Percentiles rank a stretch among this genome's conserved stretches.
Conservation (phyloP, 225 moss, liverwort and hornwort genomes). For the Polytrichum commune region DNA sequence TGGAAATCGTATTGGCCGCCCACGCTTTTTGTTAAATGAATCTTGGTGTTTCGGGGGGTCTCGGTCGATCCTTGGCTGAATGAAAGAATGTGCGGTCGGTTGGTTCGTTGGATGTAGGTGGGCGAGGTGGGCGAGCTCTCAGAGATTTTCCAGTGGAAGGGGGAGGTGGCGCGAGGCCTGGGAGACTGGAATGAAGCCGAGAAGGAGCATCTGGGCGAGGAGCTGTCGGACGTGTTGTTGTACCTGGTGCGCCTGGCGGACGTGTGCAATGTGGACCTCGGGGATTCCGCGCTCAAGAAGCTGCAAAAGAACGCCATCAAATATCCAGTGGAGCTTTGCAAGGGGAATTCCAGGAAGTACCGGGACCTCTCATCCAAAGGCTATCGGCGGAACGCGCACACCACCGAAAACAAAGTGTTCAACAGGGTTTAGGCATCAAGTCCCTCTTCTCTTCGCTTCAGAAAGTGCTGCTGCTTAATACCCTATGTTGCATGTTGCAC, state of each 20-base stretch:
- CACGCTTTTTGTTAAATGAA: too few relatives aligned
- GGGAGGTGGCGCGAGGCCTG: slow-evolving; percentile 89
- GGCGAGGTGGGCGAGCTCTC: slow-evolving; percentile 98
- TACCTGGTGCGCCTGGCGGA: slow-evolving; percentile 94
- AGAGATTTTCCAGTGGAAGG: slow-evolving; percentile 98
- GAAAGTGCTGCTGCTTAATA: too few relatives aligned
- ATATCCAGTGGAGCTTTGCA: slow-evolving; percentile 93
- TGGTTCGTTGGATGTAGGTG: slow-evolving; percentile 48
- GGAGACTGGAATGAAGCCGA: slow-evolving; percentile 86
- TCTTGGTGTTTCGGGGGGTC: too few relatives aligned
- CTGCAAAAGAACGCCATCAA: slow-evolving; percentile 87
- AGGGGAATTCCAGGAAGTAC: slow-evolving; percentile 84
- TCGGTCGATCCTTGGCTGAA: too few relatives aligned
- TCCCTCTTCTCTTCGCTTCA: too few relatives aligned
- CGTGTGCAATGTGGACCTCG: slow-evolving; percentile 89
- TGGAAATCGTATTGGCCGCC: not conserved
- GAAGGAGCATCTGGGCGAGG: slow-evolving; percentile 96
- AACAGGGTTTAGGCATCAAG: not conserved
- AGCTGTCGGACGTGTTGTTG: slow-evolving; percentile 87
- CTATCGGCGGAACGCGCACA: slow-evolving; percentile 38
- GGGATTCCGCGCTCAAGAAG: slow-evolving; percentile 83
- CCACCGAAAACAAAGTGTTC: slow-evolving; percentile 27
- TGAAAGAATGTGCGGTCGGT: too few relatives aligned
- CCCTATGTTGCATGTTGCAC: too few relatives aligned
- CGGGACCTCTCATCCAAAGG: slow-evolving; percentile 30